phyloP scores from a whole-genome alignment of 768 basidiomycete genomes.

The Chalciporus piperatus region DNA sequence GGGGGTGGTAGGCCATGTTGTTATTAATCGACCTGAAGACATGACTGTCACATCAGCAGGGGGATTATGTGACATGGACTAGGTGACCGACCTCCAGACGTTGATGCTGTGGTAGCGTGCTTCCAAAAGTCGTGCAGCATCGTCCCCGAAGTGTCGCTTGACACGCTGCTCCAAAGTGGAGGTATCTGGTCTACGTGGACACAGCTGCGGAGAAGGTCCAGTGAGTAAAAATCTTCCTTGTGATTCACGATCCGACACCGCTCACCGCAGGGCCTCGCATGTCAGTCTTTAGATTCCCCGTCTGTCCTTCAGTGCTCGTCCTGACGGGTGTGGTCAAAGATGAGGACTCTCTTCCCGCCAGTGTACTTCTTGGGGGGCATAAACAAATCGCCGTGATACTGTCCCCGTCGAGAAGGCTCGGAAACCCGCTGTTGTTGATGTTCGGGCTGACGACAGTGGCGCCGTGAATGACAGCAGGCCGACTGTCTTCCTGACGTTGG shows the following conservation, averaged over 20 bases:
- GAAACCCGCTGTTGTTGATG: constrained; percentile 39
- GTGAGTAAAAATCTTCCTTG: not conserved
- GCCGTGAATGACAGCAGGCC: constrained; percentile 23
- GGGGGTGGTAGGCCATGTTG: constrained; percentile 35
- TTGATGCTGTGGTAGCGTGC: constrained; percentile 42
- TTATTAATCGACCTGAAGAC: constrained; percentile 29
- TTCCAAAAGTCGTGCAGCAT: constrained; percentile 39
- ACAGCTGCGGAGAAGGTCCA: constrained; percentile 21
- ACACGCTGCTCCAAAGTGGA: constrained; percentile 34
- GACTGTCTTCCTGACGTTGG: constrained; percentile 22
- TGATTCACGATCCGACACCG: not conserved
- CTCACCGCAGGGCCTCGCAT: not conserved
- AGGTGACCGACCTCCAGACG: constrained; percentile 34
- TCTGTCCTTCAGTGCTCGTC: not conserved
- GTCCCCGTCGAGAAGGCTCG: constrained; percentile 37
- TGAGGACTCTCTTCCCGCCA: constrained; percentile 35
- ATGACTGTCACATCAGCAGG: not conserved
- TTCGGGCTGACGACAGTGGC: too few relatives aligned
- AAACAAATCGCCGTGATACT: constrained; percentile 34
- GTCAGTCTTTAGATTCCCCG: not conserved
- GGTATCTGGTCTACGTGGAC: constrained; percentile 43
- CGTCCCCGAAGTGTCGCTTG: constrained; percentile 33
- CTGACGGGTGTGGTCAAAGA: constrained; percentile 39
- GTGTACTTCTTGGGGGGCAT: constrained; percentile 37
- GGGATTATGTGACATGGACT: not conserved